A percentile compares a stretch with the other conserved stretches of the same genome.
phyloP scores from a whole-genome alignment of 495 filamentous ascomycete species.

The Daldinia bambusicola region DNA sequence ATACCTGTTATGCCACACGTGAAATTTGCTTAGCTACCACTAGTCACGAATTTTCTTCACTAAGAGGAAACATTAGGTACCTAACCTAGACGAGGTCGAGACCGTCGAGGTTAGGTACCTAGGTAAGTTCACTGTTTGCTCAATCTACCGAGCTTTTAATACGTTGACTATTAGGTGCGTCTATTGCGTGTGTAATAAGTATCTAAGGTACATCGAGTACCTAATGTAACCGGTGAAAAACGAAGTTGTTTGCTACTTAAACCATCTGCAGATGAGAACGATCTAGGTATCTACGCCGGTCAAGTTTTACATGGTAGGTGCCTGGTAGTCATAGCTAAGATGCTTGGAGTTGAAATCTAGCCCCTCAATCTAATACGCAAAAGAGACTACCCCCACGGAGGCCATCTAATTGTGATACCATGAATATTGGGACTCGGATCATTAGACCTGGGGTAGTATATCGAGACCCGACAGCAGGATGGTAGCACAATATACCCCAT shows the following conservation, averaged over 20 bases:
- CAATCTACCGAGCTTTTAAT: no score
- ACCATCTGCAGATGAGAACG: neutral
- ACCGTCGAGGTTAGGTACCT: no score
- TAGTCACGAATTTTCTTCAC: no score
- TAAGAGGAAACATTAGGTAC: no score
- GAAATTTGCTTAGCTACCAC: no score
- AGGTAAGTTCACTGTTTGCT: no score
- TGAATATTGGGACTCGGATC: neutral
- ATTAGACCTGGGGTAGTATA: neutral
- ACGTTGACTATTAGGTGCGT: no score
- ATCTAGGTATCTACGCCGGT: neutral
- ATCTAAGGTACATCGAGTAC: neutral
- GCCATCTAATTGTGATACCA: neutral
- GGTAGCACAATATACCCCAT: neutral
- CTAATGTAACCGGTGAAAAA: neutral
- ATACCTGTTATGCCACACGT: no score
- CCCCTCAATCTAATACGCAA: neutral
- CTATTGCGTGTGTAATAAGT: no score
- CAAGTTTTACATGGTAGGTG: conserved; percentile 1
- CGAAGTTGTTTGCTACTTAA: neutral
- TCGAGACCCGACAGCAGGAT: conserved; percentile 2
- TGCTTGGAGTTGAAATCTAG: neutral
- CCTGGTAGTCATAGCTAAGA: neutral
- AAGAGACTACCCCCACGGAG: conserved; percentile 2
- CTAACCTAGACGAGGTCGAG: no score